Base-by-base conservation (phyloP, 148 eudicot species). In the Pharnaceum exiguum region DNA sequence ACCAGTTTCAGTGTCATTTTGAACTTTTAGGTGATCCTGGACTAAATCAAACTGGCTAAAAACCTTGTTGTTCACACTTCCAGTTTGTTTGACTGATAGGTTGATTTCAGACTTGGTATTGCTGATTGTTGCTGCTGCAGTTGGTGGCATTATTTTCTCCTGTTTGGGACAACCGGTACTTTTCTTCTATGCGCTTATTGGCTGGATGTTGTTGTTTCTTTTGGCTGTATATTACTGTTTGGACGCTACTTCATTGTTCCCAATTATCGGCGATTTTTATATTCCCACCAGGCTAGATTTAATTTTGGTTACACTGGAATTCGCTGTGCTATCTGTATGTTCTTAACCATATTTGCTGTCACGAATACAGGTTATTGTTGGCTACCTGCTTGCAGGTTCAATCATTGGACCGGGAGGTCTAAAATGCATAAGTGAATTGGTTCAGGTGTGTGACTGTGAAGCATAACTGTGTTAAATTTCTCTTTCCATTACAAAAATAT, bases 371-470 rank as follows among this genome's bases (percentile, higher is more conserved):
- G 96, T 89, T 21, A 89, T 94, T 75, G 96, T 89, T 63, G 99
- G 99, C 46, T 94, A 94, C 66, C 91, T 94, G 69, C 91, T 94
- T 48, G 99, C 99, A 5, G 99, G 99, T 35, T 94, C 99, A 55
- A 57, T 94, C 62, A 60, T 94, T 62, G 99, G 99, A 56, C 99
- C 99, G 37, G 99, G 99, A 44, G 99, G 99, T 62, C 68, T 94
- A 53, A 83, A 82, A 37, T 89, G 74, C 63, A 79, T 94, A 58
- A 86, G 89, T 77, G 99, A 94, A 71, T 74, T 94, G 95, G 99
- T 94, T 44, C 99, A 91, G 96, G 97, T 91, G 72, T 59, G 79
- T 68, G 31, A 24, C 29, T 29, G 10, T 36, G 50, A 39, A 42
- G 45, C 45, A 39, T 28, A 15, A 24, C 25, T 18, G 11, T 18